A percentile compares a stretch with the other conserved stretches of the same genome.
Conservation (phyloP, 1,284 basidiomycete genomes). For the Ganoderma lucidum region DNA sequence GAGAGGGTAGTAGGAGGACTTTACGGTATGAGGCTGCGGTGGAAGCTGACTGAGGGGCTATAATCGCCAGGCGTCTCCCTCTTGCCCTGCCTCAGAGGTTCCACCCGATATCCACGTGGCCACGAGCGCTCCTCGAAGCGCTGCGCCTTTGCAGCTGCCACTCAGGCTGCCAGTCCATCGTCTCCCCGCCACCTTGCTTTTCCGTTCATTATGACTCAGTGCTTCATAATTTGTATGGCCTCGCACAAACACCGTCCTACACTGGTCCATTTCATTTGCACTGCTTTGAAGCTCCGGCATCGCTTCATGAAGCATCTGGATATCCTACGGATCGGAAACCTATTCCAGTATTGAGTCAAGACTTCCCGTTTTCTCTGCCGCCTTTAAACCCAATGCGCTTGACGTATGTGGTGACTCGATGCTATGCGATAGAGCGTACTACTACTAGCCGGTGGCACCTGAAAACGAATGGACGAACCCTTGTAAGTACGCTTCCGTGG, state of each 20-base stretch:
- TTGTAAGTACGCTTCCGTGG: too few relatives aligned
- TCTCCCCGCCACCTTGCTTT: neutral
- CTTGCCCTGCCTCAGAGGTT: neutral
- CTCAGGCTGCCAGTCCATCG: neutral
- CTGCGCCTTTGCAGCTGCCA: neutral
- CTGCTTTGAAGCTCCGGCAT: neutral
- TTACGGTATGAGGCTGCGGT: slow-evolving; percentile 12
- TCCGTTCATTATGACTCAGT: neutral
- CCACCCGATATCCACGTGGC: slow-evolving; percentile 11
- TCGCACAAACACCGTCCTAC: neutral
- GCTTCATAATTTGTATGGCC: neutral
- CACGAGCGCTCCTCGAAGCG: neutral
- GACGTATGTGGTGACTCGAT: neutral
- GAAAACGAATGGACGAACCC: too few relatives aligned
- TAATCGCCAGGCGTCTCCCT: neutral
- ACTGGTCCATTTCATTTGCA: neutral
- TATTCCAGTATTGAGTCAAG: neutral
- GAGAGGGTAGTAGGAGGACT: slow-evolving; percentile 9
- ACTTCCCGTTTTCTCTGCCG: neutral
- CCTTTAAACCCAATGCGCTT: neutral
- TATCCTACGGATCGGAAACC: neutral
- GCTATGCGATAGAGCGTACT: neutral
- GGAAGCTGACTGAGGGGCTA: slow-evolving; percentile 5
- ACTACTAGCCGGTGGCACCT: too few relatives aligned
- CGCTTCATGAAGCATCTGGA: neutral